Base-by-base conservation (phyloP, 2,329 filamentous ascomycete genomes). In the Fusarium drepaniforme region DNA sequence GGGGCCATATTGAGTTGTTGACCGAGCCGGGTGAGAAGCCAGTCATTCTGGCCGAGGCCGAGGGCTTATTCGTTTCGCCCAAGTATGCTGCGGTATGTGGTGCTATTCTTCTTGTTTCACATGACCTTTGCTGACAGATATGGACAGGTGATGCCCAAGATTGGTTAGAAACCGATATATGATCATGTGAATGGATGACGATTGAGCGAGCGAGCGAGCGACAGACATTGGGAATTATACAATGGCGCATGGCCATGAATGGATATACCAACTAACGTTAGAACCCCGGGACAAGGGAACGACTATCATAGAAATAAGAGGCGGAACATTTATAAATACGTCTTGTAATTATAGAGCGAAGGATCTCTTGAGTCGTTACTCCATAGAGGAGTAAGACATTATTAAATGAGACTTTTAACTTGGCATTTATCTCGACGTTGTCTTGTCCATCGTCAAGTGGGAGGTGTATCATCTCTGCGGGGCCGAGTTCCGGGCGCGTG, bases 11-110 rank as follows among this genome's bases (percentile, higher is more conserved):
- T 78, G 95, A 98, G 88, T 92, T 94, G 66, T 84, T 98, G 71
- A 90, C 90, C 9, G 68, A 88, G 86, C 85, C 76, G 38, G 90
- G 90, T 11, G 89, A 92, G 83, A 86, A 88, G 77, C 91, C 92
- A 1, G 84, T 88, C 18, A 88, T 96, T 58, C 83, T 98, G 69
- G 95, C 93, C 9, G 94, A 97, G 84, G 96, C 94, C 0, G 93
- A 93, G 80, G 95, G 93, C 4, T 84, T 99, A 76, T 98, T 97
- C 82, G 90, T 98, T 79, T 95, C 97, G 84, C 96, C 96, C 35
- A 96, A 91, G 83, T 90, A 94, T 81, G 95, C 95, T 70, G 90
- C 91, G 82, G 93, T 94, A 85, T 83, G 91, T 88, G 56, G 58
- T 46, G 21, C 6, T 37, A 33, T 23, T 49, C 58, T 46, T 46